Percentiles rank a stretch among this genome's conserved stretches.
These are phyloP conservation scores for Melaleuca alternifolia DNA, from an alignment of 345 rosid species.

Conservation along the genomic window DNA sequence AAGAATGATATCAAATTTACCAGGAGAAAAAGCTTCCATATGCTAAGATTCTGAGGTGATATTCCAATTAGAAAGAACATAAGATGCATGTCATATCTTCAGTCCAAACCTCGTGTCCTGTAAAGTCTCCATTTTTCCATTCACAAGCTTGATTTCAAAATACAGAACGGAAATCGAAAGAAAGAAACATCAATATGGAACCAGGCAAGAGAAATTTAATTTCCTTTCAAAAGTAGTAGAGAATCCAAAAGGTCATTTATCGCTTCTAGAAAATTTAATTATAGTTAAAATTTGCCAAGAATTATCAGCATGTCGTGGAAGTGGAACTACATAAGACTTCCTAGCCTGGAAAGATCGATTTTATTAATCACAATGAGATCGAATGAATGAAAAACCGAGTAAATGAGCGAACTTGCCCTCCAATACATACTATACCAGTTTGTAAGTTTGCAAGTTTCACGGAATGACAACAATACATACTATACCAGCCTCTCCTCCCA, in stretches of 20 bases:
- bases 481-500: not conserved
- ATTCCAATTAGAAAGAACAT: not conserved
- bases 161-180: not conserved
- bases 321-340: not conserved
- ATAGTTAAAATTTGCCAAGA: not conserved
- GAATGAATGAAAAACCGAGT: not conserved
- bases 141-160: not conserved
- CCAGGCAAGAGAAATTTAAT: not conserved
- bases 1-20: not conserved
- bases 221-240: not conserved
- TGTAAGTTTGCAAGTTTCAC: not conserved
- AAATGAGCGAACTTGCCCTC: not conserved
- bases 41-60: not conserved
- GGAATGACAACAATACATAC: not conserved
- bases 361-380: not conserved
- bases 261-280: not conserved
- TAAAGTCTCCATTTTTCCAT: not conserved
- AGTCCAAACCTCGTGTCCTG: not conserved
- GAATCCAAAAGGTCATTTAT: not conserved
- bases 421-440: not conserved
- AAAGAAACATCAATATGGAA: not conserved
- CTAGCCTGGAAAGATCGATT: not conserved
- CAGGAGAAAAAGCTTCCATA: not conserved
- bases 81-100: not conserved
- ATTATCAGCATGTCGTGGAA: not conserved